Conservation (phyloP, 352 stramenopile species). For the Pythium chondricola region DNA sequence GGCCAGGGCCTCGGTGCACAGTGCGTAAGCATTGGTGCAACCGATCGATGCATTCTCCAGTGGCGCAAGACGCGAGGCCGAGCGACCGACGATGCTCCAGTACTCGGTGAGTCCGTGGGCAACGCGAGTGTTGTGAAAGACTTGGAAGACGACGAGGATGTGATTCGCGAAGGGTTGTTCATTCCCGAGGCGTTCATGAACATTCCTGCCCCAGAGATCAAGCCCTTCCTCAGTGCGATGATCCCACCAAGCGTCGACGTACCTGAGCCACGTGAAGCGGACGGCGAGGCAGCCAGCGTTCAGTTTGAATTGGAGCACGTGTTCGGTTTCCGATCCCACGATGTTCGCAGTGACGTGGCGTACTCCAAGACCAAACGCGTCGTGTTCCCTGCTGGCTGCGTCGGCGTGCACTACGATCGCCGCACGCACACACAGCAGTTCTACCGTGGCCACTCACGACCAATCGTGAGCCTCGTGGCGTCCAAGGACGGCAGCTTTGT, state of each 20-base stretch:
- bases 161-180: constrained; percentile 47
- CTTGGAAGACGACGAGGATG: constrained; percentile 42
- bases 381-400: constrained; percentile 45
- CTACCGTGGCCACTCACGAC: constrained; percentile 46
- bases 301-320: constrained; percentile 59
- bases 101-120: constrained; percentile 1
- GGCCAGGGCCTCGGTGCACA: constrained; percentile 26
- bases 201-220: constrained; percentile 39
- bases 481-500: constrained; percentile 49
- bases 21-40: constrained; percentile 50
- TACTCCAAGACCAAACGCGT: constrained; percentile 68
- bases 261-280: constrained; percentile 26
- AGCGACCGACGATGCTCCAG: constrained; percentile 3
- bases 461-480: constrained; percentile 48
- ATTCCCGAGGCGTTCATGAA: constrained; percentile 56
- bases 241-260: constrained; percentile 37
- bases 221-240: constrained; percentile 60
- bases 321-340: constrained; percentile 52
- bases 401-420: constrained; percentile 70
- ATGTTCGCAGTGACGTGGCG: constrained; percentile 50
- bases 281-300: constrained; percentile 28
- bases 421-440: constrained; percentile 63
- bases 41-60: constrained; percentile 62
- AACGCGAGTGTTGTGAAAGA: constrained; percentile 34
- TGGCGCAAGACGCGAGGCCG: constrained; percentile 42